Conservation (phyloP, 139 green algal genomes). For the Gonium pectorale region DNA sequence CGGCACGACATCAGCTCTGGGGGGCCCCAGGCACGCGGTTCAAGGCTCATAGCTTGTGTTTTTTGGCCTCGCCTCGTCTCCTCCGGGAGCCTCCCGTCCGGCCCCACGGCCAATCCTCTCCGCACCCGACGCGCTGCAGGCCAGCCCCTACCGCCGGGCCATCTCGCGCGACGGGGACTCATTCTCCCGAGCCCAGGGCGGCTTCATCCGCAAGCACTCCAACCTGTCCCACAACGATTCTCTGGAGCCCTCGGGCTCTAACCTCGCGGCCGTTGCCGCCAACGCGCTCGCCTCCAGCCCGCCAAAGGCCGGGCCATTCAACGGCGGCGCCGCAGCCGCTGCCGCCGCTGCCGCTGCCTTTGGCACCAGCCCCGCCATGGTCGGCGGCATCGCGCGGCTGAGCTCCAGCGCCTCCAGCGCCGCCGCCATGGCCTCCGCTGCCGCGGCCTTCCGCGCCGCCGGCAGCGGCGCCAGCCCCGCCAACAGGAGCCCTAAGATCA, state of each 20-base stretch:
- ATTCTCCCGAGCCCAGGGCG: constrained; percentile 8
- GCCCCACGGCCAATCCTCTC: not conserved
- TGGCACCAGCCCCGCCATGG: not conserved
- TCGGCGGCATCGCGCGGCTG: not conserved
- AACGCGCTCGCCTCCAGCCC: not conserved
- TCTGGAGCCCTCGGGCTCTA: not conserved
- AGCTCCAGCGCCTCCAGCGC: not conserved
- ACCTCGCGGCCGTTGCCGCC: not conserved
- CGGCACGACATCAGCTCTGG: too few relatives aligned
- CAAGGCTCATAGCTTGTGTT: too few relatives aligned
- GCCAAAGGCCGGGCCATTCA: constrained; percentile 9
- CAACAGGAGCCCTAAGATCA: not conserved
- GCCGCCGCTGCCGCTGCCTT: constrained; percentile 14
- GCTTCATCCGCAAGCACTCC: not conserved
- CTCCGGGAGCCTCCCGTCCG: too few relatives aligned
- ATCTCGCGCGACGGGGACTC: constrained; percentile 24
- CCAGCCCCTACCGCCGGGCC: not conserved
- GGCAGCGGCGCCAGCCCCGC: not conserved
- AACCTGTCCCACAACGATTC: not conserved
- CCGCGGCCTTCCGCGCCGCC: not conserved
- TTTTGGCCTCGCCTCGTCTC: too few relatives aligned
- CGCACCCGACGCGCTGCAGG: too few relatives aligned
- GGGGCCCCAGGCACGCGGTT: too few relatives aligned
- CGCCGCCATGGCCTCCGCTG: not conserved
- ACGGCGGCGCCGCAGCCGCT: not conserved